Base-by-base conservation (phyloP, 2,329 filamentous ascomycete genomes). In the Neodidymelliopsis sp. region DNA sequence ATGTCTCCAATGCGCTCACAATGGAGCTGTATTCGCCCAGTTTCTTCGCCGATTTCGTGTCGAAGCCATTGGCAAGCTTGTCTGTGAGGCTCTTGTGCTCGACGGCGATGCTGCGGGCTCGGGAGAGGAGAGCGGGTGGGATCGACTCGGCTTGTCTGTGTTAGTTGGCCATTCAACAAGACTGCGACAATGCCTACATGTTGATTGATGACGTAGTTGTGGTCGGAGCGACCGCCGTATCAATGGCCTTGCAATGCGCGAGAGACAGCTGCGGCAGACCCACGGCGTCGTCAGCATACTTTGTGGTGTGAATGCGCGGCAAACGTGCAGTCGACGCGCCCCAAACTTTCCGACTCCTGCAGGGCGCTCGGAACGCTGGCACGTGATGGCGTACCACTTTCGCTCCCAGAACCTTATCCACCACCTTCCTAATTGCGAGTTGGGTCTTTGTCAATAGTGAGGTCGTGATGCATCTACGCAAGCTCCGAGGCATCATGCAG, bases 1-100 rank as follows among this genome's bases (percentile, higher is more conserved):
- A 86, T 60, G 81, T 77, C 56, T 77, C 75, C 51, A 86, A 63
- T 3, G 81, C 80, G 28, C 75, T 71, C 25, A 79, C 76, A 4
- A 84, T 77, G 15, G 75, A 68, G 12, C 78, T 74, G 40, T 85
- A 73, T 59, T 85, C 81, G 29, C 82, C 84, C 22, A 81, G 65
- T 56, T 80, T 79, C 71, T 84, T 86, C 30, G 84, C 84, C 6
- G 77, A 71, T 38, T 74, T 74, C 8, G 78, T 72, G 55, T 86
- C 81, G 59, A 84, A 87, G 36, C 77, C 75, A 53, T 78, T 74
- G 15, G 76, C 75, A 20, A 86, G 76, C 56, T 77, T 75, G 9
- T 77, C 70, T 0, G 77, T 78, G 20, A 86, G 75, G n/a, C 71
- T 68, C 6, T 75, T 71, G 71, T 86, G 81, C 63, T 87, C 83